Conservation (phyloP, 1,139 yeast species). For the Suhomyces ambrosiae region DNA sequence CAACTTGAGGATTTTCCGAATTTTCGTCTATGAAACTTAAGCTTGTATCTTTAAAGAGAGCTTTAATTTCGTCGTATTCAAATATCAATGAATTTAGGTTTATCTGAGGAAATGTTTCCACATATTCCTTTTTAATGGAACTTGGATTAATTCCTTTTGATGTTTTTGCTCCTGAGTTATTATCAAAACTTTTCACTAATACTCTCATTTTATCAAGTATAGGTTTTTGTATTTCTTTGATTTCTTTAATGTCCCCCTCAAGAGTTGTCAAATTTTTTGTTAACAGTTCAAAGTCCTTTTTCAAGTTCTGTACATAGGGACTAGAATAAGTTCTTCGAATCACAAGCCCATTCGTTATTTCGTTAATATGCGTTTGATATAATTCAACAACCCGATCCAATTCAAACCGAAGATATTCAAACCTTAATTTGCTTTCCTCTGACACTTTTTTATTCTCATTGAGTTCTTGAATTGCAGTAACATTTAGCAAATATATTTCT, state of each 20-base stretch:
- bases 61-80: constrained; percentile 22
- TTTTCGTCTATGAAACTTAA: constrained; percentile 1
- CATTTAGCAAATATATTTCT: constrained; percentile 30
- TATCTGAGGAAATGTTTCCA: constrained; percentile 14
- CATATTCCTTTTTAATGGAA: constrained; percentile 10
- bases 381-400: constrained; percentile 29
- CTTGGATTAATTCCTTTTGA: constrained; percentile 13
- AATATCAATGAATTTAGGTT: constrained; percentile 26
- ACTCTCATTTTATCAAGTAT: constrained; percentile 37
- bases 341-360: constrained; percentile 24
- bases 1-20: constrained; percentile 3
- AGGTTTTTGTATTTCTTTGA: constrained; percentile 39
- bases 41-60: constrained; percentile 24
- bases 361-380: constrained; percentile 31
- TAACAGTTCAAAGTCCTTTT: constrained; percentile 25
- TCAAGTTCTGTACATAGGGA: constrained; percentile 26
- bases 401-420: constrained; percentile 29
- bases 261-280: constrained; percentile 21
- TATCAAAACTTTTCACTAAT: constrained; percentile 30
- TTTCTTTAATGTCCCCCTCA: constrained; percentile 27
- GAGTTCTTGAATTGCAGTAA: constrained; percentile 18
- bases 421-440: constrained; percentile 16
- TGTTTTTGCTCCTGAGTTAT: constrained; percentile 14
- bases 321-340: constrained; percentile 20
- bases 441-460: constrained; percentile 6